phyloP scores from a whole-genome alignment of 176 grass and related monocot species.

The Typha latifolia region DNA sequence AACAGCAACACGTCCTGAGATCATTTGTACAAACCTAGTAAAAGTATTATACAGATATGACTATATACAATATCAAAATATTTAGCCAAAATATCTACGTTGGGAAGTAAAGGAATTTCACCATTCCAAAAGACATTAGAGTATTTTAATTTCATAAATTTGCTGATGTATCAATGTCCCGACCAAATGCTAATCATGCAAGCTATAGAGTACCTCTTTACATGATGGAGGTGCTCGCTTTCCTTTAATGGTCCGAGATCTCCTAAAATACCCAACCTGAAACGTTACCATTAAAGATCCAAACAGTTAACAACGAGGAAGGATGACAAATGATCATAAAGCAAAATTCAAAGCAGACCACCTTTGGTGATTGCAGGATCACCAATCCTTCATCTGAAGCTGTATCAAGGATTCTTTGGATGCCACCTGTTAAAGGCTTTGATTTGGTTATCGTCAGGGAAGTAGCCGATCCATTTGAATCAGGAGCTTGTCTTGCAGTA shows the following conservation, averaged over 20 bases:
- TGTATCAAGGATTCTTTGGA: constrained; percentile 22
- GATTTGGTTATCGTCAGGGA: constrained; percentile 6
- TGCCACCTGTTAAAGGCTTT: constrained; percentile 11
- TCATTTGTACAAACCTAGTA: too few species aligned
- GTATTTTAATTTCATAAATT: neutral
- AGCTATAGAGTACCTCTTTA: constrained; percentile 16
- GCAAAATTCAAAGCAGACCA: neutral
- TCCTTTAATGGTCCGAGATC: constrained; percentile 23
- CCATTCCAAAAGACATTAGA: too few species aligned
- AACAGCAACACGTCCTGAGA: too few species aligned
- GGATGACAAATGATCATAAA: neutral
- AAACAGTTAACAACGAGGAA: neutral
- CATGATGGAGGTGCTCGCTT: constrained; percentile 18
- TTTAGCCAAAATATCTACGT: too few species aligned
- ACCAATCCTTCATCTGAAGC: constrained; percentile 23
- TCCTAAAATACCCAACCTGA: constrained; percentile 22
- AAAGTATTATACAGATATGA: too few species aligned
- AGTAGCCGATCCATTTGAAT: constrained; percentile 18
- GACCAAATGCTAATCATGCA: neutral
- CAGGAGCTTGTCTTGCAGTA: constrained; percentile 3
- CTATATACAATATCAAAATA: too few species aligned
- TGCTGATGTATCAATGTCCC: neutral
- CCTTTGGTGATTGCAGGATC: constrained; percentile 19
- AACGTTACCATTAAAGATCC: neutral
- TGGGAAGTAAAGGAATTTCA: too few species aligned